phyloP scores from a whole-genome alignment of 2,329 filamentous ascomycete genomes.

The Aspergillus ibericus region DNA sequence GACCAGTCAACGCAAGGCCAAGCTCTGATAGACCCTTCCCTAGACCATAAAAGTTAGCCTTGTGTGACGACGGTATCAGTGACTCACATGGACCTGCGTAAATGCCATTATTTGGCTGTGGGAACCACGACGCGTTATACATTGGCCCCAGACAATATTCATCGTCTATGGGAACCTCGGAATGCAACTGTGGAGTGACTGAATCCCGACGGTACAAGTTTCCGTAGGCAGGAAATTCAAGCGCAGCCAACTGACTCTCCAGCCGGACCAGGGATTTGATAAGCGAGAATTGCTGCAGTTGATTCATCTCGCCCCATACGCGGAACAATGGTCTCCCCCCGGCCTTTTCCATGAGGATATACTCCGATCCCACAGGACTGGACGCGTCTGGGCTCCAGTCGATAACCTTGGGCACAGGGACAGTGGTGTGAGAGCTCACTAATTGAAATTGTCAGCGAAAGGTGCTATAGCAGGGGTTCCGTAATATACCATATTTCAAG shows the following conservation, averaged over 20 bases:
- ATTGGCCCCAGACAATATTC: conserved; percentile 16
- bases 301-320: conserved; percentile 31
- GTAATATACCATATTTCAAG: conserved; percentile 23
- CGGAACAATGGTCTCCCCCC: conserved; percentile 27
- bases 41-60: background rate
- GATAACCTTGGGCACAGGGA: conserved; percentile 30
- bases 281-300: conserved; percentile 25
- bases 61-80: background rate
- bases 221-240: conserved; percentile 29
- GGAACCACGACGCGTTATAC: conserved; percentile 13
- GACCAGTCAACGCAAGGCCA: conserved; percentile 7
- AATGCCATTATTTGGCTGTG: conserved; percentile 3
- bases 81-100: conserved; percentile 19
- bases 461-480: background rate
- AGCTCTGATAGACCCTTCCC: conserved; percentile 13
- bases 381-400: conserved; percentile 26
- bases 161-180: conserved; percentile 11
- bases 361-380: conserved; percentile 36
- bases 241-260: conserved; percentile 25
- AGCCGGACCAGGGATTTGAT: conserved; percentile 27
- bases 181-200: background rate
- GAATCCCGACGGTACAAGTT: conserved; percentile 30
- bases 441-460: conserved; percentile 21
- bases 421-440: conserved; percentile 19
- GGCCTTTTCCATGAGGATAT: conserved; percentile 39